These are phyloP conservation scores for Trypanosoma melophagium DNA, from an alignment of 208 protist genomes.

Conservation along the genomic window DNA sequence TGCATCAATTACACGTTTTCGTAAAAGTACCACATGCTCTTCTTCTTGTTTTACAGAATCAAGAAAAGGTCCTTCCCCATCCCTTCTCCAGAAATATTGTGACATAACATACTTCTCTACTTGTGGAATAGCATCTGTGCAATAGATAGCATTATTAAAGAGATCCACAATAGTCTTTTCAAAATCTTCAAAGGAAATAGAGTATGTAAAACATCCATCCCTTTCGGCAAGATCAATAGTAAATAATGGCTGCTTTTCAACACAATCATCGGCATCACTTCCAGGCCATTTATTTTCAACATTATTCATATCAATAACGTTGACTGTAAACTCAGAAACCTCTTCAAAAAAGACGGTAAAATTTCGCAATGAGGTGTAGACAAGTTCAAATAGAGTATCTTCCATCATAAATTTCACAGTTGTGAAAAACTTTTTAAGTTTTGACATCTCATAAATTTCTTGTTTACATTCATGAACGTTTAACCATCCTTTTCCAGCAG, in stretches of 20 bases:
- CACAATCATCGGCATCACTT: slow-evolving; percentile 90
- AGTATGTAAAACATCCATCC: slow-evolving; percentile 85
- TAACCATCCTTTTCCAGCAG: slow-evolving; percentile 98
- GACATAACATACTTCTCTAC: slow-evolving; percentile 93
- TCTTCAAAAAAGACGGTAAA: slow-evolving; percentile 93
- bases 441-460: slow-evolving; percentile 97
- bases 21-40: slow-evolving; percentile 73
- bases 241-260: slow-evolving; percentile 93
- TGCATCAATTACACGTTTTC: slow-evolving; percentile 61
- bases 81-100: slow-evolving; percentile 92
- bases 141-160: slow-evolving; percentile 87
- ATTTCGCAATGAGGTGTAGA: slow-evolving; percentile 84
- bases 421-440: slow-evolving; percentile 97
- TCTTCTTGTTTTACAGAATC: slow-evolving; percentile 87
- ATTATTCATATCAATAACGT: slow-evolving; percentile 86
- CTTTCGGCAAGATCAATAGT: slow-evolving; percentile 86
- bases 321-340: slow-evolving; percentile 87
- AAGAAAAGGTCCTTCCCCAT: slow-evolving; percentile 89
- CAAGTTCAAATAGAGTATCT: slow-evolving; percentile 91
- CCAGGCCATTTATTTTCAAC: slow-evolving; percentile 90
- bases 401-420: slow-evolving; percentile 98
- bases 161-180: slow-evolving; percentile 83
- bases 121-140: slow-evolving; percentile 89
- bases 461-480: slow-evolving; percentile 94
- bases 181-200: slow-evolving; percentile 85